phyloP scores from a whole-genome alignment of 1,284 basidiomycete species.

The Irpex lacteus region DNA sequence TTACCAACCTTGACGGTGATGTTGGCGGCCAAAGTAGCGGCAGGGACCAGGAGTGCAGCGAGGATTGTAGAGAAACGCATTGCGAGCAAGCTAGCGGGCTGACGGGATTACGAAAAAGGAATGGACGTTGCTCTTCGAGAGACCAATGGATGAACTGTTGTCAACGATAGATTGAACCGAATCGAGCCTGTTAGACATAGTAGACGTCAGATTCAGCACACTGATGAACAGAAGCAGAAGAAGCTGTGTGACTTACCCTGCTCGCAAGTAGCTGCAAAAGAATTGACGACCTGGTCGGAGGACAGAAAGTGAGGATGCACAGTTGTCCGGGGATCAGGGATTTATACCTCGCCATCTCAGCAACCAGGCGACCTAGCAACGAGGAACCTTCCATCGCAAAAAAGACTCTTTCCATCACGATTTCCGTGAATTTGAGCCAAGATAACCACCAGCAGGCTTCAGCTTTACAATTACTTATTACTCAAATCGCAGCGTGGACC shows the following conservation, averaged over 20 bases:
- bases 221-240: background rate
- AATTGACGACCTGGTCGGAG: constrained; percentile 25
- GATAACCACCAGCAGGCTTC: background rate
- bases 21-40: constrained; percentile 36
- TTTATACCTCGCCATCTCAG: constrained; percentile 14
- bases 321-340: background rate
- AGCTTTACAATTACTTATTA: too few relatives aligned
- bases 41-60: constrained; percentile 41
- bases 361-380: background rate
- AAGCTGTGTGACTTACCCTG: constrained; percentile 27
- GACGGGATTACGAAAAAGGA: background rate
- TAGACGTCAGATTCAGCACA: background rate
- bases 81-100: constrained; percentile 25
- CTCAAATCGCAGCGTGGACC: too few relatives aligned
- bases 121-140: background rate
- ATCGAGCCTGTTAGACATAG: constrained; percentile 25
- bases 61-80: constrained; percentile 51
- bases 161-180: constrained; percentile 26
- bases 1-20: constrained; percentile 46
- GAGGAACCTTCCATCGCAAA: constrained; percentile 4
- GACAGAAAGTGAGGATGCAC: constrained; percentile 14
- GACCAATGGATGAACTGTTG: constrained; percentile 8
- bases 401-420: background rate
- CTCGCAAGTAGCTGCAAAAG: constrained; percentile 29
- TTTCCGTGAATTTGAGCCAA: background rate